A percentile compares a stretch with the other conserved stretches of the same genome.
These are phyloP conservation scores for Suhomyces sp. DNA, from an alignment of 805 yeast species.

Conservation along the genomic window DNA sequence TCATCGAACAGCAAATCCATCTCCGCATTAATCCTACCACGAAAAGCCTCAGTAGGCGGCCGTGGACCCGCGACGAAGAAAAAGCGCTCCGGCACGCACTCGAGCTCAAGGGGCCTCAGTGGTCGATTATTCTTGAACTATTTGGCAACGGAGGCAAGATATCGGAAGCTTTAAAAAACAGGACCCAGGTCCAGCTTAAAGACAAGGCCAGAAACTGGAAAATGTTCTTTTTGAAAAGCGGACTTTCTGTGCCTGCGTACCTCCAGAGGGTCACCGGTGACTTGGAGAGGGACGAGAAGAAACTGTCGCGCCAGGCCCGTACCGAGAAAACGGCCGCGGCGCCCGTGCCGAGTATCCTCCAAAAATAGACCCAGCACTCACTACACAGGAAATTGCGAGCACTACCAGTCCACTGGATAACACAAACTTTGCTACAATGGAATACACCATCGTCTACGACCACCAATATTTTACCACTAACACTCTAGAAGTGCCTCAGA, in stretches of 20 bases:
- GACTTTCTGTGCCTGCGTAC: conserved; percentile 75
- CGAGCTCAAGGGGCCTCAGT: conserved; percentile 82
- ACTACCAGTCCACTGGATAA: background rate
- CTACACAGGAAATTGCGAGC: background rate
- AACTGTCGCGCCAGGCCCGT: conserved; percentile 26
- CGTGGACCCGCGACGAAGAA: conserved; percentile 91
- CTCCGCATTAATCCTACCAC: conserved; percentile 33
- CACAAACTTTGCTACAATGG: too few relatives aligned
- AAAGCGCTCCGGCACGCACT: conserved; percentile 78
- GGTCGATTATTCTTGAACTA: conserved; percentile 88
- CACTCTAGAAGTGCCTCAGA: too few relatives aligned
- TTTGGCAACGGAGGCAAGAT: conserved; percentile 92
- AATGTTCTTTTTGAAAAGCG: conserved; percentile 74
- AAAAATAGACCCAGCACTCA: background rate
- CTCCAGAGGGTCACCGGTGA: conserved; percentile 86
- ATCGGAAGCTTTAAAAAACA: conserved; percentile 77
- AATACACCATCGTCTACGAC: too few relatives aligned
- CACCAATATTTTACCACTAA: too few relatives aligned
- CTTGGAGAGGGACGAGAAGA: conserved; percentile 52
- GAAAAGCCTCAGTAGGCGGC: conserved; percentile 46
- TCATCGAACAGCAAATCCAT: conserved; percentile 42
- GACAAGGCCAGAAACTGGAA: conserved; percentile 98
- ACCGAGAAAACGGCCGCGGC: conserved; percentile 40
- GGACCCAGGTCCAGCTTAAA: conserved; percentile 89
- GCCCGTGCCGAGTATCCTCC: conserved; percentile 29